A percentile compares a stretch with the other conserved stretches of the same genome.
Evolutionary conservation across 1,284 basidiomycete genomes (phyloP).

Genomic region (Microbotryum lychnidis-dioicae): DNA sequence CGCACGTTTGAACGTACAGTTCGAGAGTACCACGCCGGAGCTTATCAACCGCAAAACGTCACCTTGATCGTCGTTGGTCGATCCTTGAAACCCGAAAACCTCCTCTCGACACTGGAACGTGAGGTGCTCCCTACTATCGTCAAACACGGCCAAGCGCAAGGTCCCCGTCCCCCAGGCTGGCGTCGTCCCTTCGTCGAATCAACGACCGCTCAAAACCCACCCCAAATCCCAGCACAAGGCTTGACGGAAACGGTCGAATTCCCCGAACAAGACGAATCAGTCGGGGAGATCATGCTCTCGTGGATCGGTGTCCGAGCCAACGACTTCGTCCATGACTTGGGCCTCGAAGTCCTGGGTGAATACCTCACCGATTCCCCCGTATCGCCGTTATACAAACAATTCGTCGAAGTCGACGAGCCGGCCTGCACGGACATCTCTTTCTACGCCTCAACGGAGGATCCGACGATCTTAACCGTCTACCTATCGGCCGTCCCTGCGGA

Average conservation of each 20-base stretch:
- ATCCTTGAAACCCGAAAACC: constrained; percentile 41
- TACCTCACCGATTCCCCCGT: constrained; percentile 87
- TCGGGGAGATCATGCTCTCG: constrained; percentile 74
- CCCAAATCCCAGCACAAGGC: constrained; percentile 2
- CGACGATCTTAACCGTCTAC: constrained; percentile 64
- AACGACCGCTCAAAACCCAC: constrained; percentile 22
- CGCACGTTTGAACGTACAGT: constrained; percentile 47
- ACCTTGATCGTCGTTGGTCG: constrained; percentile 58
- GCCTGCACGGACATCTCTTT: constrained; percentile 78
- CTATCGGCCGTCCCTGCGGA: constrained; percentile 77
- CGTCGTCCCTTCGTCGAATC: constrained; percentile 93
- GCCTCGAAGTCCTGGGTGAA: constrained; percentile 71
- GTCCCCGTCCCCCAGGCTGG: constrained; percentile 65
- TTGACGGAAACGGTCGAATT: constrained; percentile 64
- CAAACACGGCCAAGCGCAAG: constrained; percentile 59
- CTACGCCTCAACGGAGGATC: constrained; percentile 63
- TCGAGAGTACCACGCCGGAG: constrained; percentile 76
- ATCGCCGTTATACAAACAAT: constrained; percentile 85
- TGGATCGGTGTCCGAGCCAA: constrained; percentile 64
- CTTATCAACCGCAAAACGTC: constrained; percentile 93
- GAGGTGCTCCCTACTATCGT: constrained; percentile 74
- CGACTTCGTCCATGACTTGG: constrained; percentile 70
- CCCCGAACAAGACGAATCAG: constrained; percentile 90
- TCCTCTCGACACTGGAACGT: constrained; percentile 65
- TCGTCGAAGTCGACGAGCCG: constrained; percentile 83